Evolutionary conservation across 2,329 filamentous ascomycete genomes (phyloP).

Genomic region (Coniochaeta prunicola): DNA sequence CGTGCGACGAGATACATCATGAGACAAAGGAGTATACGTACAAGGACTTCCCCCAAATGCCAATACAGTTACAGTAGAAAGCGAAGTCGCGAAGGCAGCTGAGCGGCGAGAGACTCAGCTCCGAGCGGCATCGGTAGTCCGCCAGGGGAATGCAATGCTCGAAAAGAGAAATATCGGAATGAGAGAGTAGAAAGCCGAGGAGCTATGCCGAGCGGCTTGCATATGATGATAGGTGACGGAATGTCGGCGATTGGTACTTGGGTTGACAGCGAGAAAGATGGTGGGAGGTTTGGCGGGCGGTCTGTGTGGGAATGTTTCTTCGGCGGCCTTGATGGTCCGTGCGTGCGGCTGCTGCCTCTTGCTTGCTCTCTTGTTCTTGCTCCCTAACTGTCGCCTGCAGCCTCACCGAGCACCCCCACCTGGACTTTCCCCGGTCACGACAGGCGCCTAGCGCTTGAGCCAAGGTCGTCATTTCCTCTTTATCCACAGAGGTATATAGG

Average conservation of each 20-base stretch:
- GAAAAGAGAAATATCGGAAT: neutral
- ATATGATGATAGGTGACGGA: neutral
- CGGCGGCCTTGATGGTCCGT: neutral
- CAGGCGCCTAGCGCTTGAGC: neutral
- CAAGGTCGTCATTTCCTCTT: neutral
- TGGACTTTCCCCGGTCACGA: neutral
- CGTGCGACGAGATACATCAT: neutral
- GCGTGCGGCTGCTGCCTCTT: too few species aligned
- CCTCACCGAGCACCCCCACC: neutral
- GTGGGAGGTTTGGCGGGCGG: too few species aligned
- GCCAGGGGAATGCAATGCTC: neutral
- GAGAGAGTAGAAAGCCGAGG: neutral
- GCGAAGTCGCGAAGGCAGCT: neutral
- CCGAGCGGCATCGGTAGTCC: neutral
- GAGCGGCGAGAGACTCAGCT: neutral
- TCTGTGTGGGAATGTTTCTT: neutral
- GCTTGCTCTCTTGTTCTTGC: too few species aligned
- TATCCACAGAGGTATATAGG: too few species aligned
- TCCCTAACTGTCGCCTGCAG: too few species aligned
- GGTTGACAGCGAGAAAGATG: neutral
- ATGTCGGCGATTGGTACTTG: too few species aligned
- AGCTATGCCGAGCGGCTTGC: neutral
- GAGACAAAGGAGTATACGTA: neutral
- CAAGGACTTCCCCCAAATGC: neutral
- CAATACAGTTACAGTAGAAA: neutral